Evolutionary conservation across 2,329 filamentous ascomycete species (phyloP).

Genomic region (Polytolypa hystricis): DNA sequence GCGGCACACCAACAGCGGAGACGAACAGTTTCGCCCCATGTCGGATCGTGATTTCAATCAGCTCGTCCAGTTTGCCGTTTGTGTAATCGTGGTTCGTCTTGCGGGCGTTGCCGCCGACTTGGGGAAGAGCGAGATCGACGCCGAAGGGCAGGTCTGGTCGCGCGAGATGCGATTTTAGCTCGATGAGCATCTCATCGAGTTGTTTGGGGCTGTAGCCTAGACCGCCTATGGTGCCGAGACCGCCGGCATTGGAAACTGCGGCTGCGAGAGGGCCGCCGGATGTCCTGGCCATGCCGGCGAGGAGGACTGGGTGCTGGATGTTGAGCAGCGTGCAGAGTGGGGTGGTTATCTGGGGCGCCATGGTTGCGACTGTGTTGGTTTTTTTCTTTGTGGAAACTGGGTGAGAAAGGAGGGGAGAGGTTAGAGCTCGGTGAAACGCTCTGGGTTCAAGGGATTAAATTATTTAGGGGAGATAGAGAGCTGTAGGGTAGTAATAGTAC

Average conservation of each 20-base stretch:
- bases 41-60: constrained; percentile 76
- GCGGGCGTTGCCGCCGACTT: constrained; percentile 71
- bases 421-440: not conserved
- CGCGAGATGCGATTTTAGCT: constrained; percentile 65
- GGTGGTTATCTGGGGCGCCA: constrained; percentile 49
- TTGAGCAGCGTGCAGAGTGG: constrained; percentile 67
- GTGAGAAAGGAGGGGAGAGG: not conserved
- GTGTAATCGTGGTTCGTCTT: constrained; percentile 97
- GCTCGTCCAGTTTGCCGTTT: constrained; percentile 71
- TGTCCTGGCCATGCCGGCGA: constrained; percentile 87
- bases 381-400: not conserved
- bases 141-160: constrained; percentile 69
- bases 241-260: constrained; percentile 79
- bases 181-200: constrained; percentile 69
- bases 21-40: constrained; percentile 81
- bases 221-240: constrained; percentile 54
- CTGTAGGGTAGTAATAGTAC: too few relatives aligned
- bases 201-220: constrained; percentile 61
- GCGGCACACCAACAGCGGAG: constrained; percentile 77
- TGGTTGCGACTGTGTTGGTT: too few relatives aligned
- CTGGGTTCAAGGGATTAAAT: too few relatives aligned
- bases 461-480: too few relatives aligned
- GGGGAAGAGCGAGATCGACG: constrained; percentile 81
- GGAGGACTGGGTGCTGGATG: constrained; percentile 79
- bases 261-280: constrained; percentile 69